Conservation (phyloP, 2,329 filamentous ascomycete genomes). For the Dothistroma septosporum region DNA sequence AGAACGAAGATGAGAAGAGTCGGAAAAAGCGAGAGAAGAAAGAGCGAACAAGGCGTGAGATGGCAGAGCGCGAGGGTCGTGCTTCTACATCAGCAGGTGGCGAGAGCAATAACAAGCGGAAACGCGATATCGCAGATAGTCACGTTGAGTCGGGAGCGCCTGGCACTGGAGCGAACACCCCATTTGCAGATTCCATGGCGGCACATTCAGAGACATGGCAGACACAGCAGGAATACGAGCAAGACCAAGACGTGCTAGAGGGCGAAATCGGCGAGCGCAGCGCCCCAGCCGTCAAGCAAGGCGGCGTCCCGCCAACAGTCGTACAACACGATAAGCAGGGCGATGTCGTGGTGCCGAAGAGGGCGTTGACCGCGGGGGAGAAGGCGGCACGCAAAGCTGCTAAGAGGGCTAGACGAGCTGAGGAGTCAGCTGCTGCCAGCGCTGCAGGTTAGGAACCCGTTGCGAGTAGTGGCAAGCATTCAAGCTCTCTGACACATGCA, state of each 20-base stretch:
- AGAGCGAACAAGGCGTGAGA: conserved; percentile 12
- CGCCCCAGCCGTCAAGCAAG: conserved; percentile 27
- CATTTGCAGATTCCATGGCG: conserved; percentile 11
- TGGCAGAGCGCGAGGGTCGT: conserved; percentile 10
- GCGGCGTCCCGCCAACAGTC: conserved; percentile 30
- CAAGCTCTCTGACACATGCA: background rate
- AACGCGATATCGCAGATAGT: conserved; percentile 21
- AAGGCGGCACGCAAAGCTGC: conserved; percentile 52
- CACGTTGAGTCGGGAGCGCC: conserved; percentile 19
- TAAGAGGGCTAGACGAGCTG: conserved; percentile 53
- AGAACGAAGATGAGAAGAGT: conserved; percentile 11
- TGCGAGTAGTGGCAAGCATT: background rate
- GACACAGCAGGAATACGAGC: conserved; percentile 43
- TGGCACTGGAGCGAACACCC: conserved; percentile 9
- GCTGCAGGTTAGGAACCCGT: background rate
- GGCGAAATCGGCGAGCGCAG: conserved; percentile 40
- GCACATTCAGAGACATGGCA: conserved; percentile 32
- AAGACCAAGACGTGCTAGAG: conserved; percentile 38
- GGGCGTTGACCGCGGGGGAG: conserved; percentile 34
- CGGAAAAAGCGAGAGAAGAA: conserved; percentile 16
- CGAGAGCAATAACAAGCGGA: conserved; percentile 12
- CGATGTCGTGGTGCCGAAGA: conserved; percentile 18
- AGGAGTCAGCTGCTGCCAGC: conserved; percentile 35
- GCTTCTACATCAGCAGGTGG: background rate
- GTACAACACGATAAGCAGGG: conserved; percentile 24